A percentile compares a stretch with the other conserved stretches of the same genome.
phyloP scores from a whole-genome alignment of 257 asterid genomes.

The Gynochthodes officinalis region DNA sequence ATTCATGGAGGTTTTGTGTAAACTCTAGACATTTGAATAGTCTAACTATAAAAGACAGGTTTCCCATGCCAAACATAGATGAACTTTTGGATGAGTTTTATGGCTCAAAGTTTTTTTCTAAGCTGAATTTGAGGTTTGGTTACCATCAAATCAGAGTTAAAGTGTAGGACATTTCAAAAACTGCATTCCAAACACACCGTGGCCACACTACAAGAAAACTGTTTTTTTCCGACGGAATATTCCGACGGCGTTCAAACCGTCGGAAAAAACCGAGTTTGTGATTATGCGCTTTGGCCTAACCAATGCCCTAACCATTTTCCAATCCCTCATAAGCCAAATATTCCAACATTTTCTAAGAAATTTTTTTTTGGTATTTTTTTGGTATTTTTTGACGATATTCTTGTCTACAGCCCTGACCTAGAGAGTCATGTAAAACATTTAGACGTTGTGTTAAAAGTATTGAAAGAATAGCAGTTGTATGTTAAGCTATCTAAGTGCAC shows the following conservation, averaged over 20 bases:
- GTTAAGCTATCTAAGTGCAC: neutral
- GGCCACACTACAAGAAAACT: neutral
- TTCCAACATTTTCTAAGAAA: neutral
- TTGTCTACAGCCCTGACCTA: neutral
- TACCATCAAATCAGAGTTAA: neutral
- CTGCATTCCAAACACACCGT: neutral
- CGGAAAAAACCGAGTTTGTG: too few relatives aligned
- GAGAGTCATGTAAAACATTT: neutral
- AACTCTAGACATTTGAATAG: neutral
- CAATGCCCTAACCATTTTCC: conserved; percentile 17
- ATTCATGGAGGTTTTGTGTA: neutral
- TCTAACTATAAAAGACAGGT: neutral
- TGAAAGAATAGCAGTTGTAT: neutral
- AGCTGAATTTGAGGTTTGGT: neutral
- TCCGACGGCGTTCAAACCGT: too few relatives aligned
- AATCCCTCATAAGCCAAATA: neutral
- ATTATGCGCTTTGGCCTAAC: conserved; percentile 13
- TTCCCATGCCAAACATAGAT: neutral
- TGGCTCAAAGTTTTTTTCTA: too few relatives aligned
- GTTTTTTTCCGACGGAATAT: too few relatives aligned
- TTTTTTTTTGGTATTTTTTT: neutral
- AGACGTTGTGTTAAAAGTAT: rapidly evolving
- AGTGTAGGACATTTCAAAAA: neutral
- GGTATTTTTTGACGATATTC: conserved; percentile 17
- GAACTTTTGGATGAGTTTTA: neutral